Conservation (phyloP, 2,329 filamentous ascomycete species). For the Myriosclerotinia duriaeana region DNA sequence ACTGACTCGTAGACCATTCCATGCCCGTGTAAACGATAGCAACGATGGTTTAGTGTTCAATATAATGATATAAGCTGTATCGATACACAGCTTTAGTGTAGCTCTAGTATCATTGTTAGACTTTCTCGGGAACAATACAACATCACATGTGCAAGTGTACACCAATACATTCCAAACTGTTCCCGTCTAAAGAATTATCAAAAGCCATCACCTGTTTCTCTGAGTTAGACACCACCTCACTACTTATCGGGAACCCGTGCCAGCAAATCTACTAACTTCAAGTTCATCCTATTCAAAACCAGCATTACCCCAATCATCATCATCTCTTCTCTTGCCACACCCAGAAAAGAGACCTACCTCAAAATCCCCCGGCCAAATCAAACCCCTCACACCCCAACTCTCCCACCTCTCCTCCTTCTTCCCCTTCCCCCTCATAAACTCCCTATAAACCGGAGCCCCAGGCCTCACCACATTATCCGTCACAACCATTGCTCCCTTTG, state of each 20-base stretch:
- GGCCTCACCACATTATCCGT: constrained; percentile 71
- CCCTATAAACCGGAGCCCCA: constrained; percentile 66
- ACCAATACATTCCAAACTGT: too few species aligned
- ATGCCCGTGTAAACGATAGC: too few species aligned
- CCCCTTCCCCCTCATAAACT: constrained; percentile 57
- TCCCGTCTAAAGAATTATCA: neutral
- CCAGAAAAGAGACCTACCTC: constrained; percentile 20
- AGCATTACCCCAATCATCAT: neutral
- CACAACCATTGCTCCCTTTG: constrained; percentile 58
- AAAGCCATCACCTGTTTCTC: neutral
- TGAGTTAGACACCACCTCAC: neutral
- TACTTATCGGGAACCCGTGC: neutral
- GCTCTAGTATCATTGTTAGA: too few species aligned
- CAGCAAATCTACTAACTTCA: constrained; percentile 21
- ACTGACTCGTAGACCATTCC: too few species aligned
- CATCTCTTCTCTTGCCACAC: too few species aligned
- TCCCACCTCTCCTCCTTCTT: constrained; percentile 38
- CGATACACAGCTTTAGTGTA: too few species aligned
- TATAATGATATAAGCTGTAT: too few species aligned
- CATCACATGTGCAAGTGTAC: too few species aligned
- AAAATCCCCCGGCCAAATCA: constrained; percentile 26
- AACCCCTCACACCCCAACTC: constrained; percentile 30
- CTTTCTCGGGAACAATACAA: too few species aligned
- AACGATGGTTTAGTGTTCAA: too few species aligned
- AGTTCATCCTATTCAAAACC: constrained; percentile 22